Conservation (phyloP, 768 basidiomycete species). For the Hebeloma cylindrosporum region DNA sequence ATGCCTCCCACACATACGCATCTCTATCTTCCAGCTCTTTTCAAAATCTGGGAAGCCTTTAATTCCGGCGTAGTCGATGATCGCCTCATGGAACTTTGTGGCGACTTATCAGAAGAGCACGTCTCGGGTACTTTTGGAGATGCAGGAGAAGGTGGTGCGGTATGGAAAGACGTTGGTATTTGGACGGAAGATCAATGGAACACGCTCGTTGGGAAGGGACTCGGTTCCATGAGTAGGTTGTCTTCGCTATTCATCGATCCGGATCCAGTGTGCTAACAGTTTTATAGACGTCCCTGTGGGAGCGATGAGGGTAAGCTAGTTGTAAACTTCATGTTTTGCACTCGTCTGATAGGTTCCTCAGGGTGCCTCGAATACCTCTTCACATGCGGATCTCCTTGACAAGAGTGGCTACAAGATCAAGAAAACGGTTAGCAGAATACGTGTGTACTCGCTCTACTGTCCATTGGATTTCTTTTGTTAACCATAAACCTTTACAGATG, state of each 20-base stretch:
- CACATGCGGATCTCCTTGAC: slow-evolving; percentile 67
- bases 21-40: slow-evolving; percentile 68
- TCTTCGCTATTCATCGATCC: background rate
- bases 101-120: slow-evolving; percentile 70
- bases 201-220: slow-evolving; percentile 76
- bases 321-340: background rate
- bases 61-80: slow-evolving; percentile 76
- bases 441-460: slow-evolving; percentile 36
- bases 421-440: slow-evolving; percentile 63
- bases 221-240: slow-evolving; percentile 73
- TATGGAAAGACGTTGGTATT: slow-evolving; percentile 86
- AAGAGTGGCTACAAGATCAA: slow-evolving; percentile 63
- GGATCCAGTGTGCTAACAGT: slow-evolving; percentile 2
- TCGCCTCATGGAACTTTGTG: slow-evolving; percentile 68
- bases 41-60: slow-evolving; percentile 78
- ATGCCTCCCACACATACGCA: slow-evolving; percentile 66
- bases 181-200: slow-evolving; percentile 86
- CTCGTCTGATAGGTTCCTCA: slow-evolving; percentile 24
- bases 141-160: slow-evolving; percentile 55
- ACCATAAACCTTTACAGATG: slow-evolving; percentile 42
- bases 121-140: slow-evolving; percentile 55
- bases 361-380: slow-evolving; percentile 64
- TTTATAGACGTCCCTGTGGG: slow-evolving; percentile 72
- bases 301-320: slow-evolving; percentile 50
- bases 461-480: background rate